Evolutionary conservation across 257 asterid genomes (phyloP), one percentile per base, ranked within the genome.

Genomic region (Primulina huaijiensis): DNA sequence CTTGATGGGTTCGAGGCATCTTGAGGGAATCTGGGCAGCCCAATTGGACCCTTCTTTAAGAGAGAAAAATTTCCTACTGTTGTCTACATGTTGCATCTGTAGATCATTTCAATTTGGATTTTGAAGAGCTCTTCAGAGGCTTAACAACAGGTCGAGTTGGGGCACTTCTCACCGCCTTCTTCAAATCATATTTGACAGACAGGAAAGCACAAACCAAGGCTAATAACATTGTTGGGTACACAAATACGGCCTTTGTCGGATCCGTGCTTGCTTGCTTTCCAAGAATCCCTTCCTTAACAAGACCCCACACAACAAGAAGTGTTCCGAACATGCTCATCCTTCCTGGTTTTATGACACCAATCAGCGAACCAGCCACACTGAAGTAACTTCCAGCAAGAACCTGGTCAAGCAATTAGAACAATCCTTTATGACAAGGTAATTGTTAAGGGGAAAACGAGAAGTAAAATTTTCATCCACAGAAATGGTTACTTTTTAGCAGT

Each of bases 331-430:
- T 94, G 82, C 96, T 91, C 99, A 91, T 94, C 80, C 99, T 88
- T 62, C 99, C 99, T 0, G 96, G 92, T 73, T 88, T 89, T 53
- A 94, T 19, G 25, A 91, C 52, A 52, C 97, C 96, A 46, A 94
- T 79, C 2, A 94, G 82, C 6, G 95, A 78, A 73, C 99, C 99
- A 67, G 99, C 97, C 60, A 89, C 97, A 9, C 90, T 75, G 79
- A 94, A 94, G 82, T 94, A 94, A 84, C 99, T 94, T 77, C 99
- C 99, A 4, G 97, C 97, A 78, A 94, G 96, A 86, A 94, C 96
- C 99, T 93, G 81, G 43, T 64, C 58, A 66, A 70, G 27, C 43
- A 23, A 34, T 68, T 34, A 3, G 9, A 37, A 23, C 34, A 21
- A 57, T n/a, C 19, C 58, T 40, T 62, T 31, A 61, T 27, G 65